A percentile compares a stretch with the other conserved stretches of the same genome.
Evolutionary conservation across 176 grass and related monocot genomes (phyloP).

Genomic region (Hordeum marinum): DNA sequence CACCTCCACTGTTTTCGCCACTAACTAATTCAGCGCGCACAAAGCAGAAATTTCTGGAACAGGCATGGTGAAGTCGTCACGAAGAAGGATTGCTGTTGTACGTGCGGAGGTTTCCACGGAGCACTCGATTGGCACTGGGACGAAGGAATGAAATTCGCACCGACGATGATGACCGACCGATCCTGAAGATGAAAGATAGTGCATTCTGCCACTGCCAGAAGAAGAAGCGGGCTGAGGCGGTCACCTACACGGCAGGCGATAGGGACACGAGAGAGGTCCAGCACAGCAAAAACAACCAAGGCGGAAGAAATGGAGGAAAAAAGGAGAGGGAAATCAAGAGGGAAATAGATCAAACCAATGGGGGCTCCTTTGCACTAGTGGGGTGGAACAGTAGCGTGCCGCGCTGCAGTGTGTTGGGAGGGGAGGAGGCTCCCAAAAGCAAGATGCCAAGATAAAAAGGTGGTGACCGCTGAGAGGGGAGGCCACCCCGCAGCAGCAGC

Average conservation of each 20-base stretch:
- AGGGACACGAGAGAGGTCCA: constrained; percentile 9
- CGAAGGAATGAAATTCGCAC: neutral
- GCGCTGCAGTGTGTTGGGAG: neutral
- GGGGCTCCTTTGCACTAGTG: constrained; percentile 35
- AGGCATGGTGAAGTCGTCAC: neutral
- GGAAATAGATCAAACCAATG: neutral
- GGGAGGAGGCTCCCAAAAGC: constrained; percentile 41
- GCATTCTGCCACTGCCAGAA: constrained; percentile 31
- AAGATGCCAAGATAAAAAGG: constrained; percentile 48
- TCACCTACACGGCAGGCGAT: neutral
- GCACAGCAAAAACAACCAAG: constrained; percentile 30
- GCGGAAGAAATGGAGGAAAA: constrained; percentile 2
- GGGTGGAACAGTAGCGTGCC: constrained; percentile 12
- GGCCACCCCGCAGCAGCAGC: neutral
- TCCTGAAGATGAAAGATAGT: constrained; percentile 4
- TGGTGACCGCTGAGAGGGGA: constrained; percentile 7
- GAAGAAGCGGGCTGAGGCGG: constrained; percentile 22
- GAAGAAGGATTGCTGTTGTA: neutral
- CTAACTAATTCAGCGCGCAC: constrained; percentile 15
- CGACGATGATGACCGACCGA: constrained; percentile 34
- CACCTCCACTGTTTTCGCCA: neutral
- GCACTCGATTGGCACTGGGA: constrained; percentile 37
- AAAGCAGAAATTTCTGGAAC: neutral
- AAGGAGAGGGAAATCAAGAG: neutral
- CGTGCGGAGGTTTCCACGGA: constrained; percentile 5